Evolutionary conservation across 1,284 basidiomycete species (phyloP).

Genomic region (Cutaneotrichosporon sp.): DNA sequence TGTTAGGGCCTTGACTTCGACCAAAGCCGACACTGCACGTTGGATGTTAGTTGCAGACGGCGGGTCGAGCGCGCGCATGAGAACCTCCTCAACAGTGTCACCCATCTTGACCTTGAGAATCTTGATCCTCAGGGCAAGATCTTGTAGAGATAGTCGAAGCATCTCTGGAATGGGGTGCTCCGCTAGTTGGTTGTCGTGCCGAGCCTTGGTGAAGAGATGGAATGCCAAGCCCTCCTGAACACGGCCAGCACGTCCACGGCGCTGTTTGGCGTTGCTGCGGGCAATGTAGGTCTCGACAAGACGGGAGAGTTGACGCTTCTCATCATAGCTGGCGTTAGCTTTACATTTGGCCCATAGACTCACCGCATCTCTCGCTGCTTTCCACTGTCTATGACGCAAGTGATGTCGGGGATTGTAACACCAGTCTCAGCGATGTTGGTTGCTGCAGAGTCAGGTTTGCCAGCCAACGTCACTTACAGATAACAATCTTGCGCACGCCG

Average conservation of each 20-base stretch:
- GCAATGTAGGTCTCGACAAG: constrained; percentile 91
- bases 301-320: constrained; percentile 93
- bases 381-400: constrained; percentile 94
- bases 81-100: constrained; percentile 81
- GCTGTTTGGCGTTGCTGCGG: constrained; percentile 87
- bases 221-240: constrained; percentile 90
- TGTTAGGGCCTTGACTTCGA: constrained; percentile 83
- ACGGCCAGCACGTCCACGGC: constrained; percentile 87
- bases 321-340: constrained; percentile 70
- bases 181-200: constrained; percentile 78
- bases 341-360: constrained; percentile 7
- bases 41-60: constrained; percentile 85
- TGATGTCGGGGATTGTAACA: constrained; percentile 97
- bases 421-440: constrained; percentile 80
- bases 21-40: constrained; percentile 81
- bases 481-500: constrained; percentile 86
- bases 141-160: constrained; percentile 88
- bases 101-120: constrained; percentile 92
- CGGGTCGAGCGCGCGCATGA: constrained; percentile 85
- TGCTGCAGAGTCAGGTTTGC: constrained; percentile 54
- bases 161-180: constrained; percentile 95
- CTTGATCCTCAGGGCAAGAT: constrained; percentile 93
- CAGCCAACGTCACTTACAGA: constrained; percentile 56
- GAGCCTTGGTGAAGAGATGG: constrained; percentile 87
- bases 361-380: constrained; percentile 89